Conservation (phyloP, 2,329 filamentous ascomycete genomes). For the Drechslerella dactyloides region DNA sequence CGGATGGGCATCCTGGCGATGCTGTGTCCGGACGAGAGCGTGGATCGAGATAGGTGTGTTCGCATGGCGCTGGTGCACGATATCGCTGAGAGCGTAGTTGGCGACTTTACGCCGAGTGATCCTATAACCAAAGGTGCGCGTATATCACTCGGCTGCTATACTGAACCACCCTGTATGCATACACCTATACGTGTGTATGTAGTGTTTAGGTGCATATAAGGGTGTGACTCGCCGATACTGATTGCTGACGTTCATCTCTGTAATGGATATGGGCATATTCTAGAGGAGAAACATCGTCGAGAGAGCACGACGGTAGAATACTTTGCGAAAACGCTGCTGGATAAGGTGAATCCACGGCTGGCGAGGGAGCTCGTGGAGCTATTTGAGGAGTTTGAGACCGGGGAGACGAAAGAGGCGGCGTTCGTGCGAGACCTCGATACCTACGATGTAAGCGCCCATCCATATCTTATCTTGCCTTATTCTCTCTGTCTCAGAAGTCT, state of each 20-base stretch:
- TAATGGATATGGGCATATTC: neutral
- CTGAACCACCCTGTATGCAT: too few relatives aligned
- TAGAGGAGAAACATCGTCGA: constrained; percentile 42
- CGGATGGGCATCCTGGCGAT: constrained; percentile 43
- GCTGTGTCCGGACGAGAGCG: constrained; percentile 28
- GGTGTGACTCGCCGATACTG: too few relatives aligned
- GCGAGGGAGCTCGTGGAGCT: constrained; percentile 27
- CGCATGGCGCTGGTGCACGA: constrained; percentile 48
- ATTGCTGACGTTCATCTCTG: neutral
- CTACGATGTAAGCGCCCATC: constrained; percentile 27
- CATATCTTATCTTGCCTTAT: neutral
- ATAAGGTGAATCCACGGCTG: constrained; percentile 18
- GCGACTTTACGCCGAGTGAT: constrained; percentile 45
- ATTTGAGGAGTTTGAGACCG: constrained; percentile 42
- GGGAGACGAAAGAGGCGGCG: constrained; percentile 28
- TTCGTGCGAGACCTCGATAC: constrained; percentile 48
- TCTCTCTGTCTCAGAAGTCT: too few relatives aligned
- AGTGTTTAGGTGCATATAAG: too few relatives aligned
- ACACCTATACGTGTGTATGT: too few relatives aligned
- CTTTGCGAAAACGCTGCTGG: constrained; percentile 28
- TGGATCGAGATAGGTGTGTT: constrained; percentile 22
- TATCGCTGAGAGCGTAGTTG: constrained; percentile 49
- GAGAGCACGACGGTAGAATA: constrained; percentile 45
- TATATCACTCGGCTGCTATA: neutral
- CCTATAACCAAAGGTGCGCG: constrained; percentile 39